Evolutionary conservation across 2,329 filamentous ascomycete genomes (phyloP).

Genomic region (Xylaria sp.): DNA sequence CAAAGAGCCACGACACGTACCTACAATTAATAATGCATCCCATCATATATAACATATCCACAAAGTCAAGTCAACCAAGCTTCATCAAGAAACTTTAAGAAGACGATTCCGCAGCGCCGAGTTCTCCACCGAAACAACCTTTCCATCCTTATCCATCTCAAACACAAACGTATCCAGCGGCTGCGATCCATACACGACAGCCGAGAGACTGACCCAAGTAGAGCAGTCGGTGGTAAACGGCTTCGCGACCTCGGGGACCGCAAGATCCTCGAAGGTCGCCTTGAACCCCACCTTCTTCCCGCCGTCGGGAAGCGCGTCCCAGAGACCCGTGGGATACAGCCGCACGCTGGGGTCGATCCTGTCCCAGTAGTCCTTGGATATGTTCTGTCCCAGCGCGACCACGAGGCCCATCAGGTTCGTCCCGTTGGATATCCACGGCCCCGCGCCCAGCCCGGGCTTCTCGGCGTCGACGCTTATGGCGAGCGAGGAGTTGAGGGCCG

Average conservation of each 20-base stretch:
- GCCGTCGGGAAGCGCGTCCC: constrained; percentile 41
- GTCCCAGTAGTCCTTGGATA: constrained; percentile 37
- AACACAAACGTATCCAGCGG: constrained; percentile 48
- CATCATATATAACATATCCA: too few species aligned
- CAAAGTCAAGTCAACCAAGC: too few species aligned
- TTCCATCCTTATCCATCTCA: constrained; percentile 42
- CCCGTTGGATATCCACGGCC: constrained; percentile 50
- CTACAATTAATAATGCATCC: too few species aligned
- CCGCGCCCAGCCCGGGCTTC: constrained; percentile 47
- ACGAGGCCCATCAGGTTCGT: constrained; percentile 48
- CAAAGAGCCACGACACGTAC: too few species aligned
- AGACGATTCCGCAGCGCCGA: constrained; percentile 43
- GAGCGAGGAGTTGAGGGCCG: constrained; percentile 47
- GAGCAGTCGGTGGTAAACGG: constrained; percentile 45
- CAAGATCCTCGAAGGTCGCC: constrained; percentile 50
- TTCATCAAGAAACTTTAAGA: constrained; percentile 35
- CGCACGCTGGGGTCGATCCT: constrained; percentile 45
- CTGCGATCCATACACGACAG: constrained; percentile 44
- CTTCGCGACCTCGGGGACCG: constrained; percentile 31
- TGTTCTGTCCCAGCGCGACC: constrained; percentile 39
- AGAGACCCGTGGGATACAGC: constrained; percentile 50
- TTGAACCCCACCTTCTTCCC: constrained; percentile 49
- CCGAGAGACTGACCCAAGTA: constrained; percentile 43
- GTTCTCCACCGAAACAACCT: constrained; percentile 45
- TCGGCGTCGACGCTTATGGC: constrained; percentile 43